Evolutionary conservation across 768 basidiomycete genomes (phyloP).

Genomic region (Leucocoprinus leucothites): DNA sequence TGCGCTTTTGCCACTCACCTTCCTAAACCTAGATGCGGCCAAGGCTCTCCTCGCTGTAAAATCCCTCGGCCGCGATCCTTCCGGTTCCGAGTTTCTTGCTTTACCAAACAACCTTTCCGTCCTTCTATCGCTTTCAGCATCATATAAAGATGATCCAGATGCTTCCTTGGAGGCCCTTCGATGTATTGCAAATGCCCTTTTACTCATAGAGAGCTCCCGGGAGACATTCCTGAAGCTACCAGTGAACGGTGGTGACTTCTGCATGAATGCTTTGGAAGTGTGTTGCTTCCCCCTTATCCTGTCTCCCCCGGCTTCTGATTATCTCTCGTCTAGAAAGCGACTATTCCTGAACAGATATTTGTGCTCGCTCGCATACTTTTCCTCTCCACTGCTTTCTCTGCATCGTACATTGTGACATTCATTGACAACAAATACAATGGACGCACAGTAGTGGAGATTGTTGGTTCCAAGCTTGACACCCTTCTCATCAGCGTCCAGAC

Average conservation of each 20-base stretch:
- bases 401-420: conserved; percentile 51
- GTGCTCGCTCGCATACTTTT: conserved; percentile 77
- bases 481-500: conserved; percentile 46
- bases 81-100: conserved; percentile 63
- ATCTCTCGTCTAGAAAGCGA: conserved; percentile 48
- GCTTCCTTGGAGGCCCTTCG: conserved; percentile 69
- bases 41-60: conserved; percentile 72
- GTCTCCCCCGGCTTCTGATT: conserved; percentile 4
- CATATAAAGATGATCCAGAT: conserved; percentile 55
- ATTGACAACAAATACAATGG: conserved; percentile 63
- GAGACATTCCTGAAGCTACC: conserved; percentile 50
- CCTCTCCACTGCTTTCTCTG: conserved; percentile 56
- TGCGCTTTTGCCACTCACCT: conserved; percentile 2
- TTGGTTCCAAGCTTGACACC: conserved; percentile 58
- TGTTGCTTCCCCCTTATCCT: neutral
- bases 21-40: conserved; percentile 49
- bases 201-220: conserved; percentile 65
- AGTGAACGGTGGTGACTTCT: conserved; percentile 61
- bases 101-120: conserved; percentile 51
- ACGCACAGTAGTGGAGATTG: conserved; percentile 58
- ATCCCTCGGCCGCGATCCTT: conserved; percentile 65
- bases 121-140: conserved; percentile 48
- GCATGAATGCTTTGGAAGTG: conserved; percentile 60
- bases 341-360: conserved; percentile 62
- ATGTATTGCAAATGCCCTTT: conserved; percentile 76